Conservation (phyloP, 768 basidiomycete genomes). For the Suillus americanus region DNA sequence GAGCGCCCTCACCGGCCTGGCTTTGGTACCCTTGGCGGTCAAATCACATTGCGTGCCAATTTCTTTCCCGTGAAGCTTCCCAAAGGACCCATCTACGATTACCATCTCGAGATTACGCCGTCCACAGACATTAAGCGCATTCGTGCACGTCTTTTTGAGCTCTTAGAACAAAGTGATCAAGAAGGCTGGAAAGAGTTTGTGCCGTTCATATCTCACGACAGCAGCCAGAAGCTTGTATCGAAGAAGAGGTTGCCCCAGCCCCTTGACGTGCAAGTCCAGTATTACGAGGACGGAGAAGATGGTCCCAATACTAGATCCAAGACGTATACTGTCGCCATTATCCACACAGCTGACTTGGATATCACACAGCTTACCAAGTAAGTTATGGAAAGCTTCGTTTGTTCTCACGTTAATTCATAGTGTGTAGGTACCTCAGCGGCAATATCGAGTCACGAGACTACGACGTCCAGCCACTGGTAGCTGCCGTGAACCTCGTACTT, state of each 20-base stretch:
- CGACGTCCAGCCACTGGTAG: slow-evolving; percentile 42
- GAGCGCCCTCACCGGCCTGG: slow-evolving; percentile 45
- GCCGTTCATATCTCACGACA: slow-evolving; percentile 39
- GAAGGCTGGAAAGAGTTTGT: slow-evolving; percentile 38
- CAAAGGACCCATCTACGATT: slow-evolving; percentile 43
- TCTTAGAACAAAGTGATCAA: slow-evolving; percentile 39
- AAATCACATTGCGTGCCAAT: slow-evolving; percentile 46
- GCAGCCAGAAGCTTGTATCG: slow-evolving; percentile 41
- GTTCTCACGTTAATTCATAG: slow-evolving; percentile 4
- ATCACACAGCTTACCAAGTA: slow-evolving; percentile 32
- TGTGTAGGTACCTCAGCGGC: slow-evolving; percentile 40
- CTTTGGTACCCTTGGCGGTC: slow-evolving; percentile 40
- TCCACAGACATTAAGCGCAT: slow-evolving; percentile 37
- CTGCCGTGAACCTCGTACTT: slow-evolving; percentile 51
- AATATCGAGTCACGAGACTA: slow-evolving; percentile 34
- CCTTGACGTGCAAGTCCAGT: slow-evolving; percentile 32
- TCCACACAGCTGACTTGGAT: slow-evolving; percentile 30
- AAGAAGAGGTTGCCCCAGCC: slow-evolving; percentile 37
- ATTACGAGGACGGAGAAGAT: slow-evolving; percentile 40
- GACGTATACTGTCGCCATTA: slow-evolving; percentile 40
- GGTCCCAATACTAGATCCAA: slow-evolving; percentile 30
- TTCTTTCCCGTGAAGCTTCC: slow-evolving; percentile 48
- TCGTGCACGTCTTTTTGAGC: slow-evolving; percentile 38
- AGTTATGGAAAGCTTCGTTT: slow-evolving; percentile 9
- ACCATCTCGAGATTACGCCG: slow-evolving; percentile 40